phyloP scores from a whole-genome alignment of 1,284 basidiomycete species.

The Ustilago bromivora region DNA sequence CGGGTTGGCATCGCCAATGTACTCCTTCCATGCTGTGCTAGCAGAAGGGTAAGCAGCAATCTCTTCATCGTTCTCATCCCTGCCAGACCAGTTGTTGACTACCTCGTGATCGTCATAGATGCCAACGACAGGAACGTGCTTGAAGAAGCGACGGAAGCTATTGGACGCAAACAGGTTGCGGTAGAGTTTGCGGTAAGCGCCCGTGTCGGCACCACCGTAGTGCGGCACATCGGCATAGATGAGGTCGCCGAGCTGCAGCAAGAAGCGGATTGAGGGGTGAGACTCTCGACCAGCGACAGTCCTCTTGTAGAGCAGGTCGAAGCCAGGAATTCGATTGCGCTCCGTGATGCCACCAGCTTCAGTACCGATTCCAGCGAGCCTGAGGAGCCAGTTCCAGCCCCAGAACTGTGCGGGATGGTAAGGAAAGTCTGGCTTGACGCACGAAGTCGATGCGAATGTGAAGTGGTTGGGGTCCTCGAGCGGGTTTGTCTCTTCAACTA shows the following conservation, averaged over 20 bases:
- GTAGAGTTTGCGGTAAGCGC: conserved; percentile 65
- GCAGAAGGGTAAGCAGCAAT: conserved; percentile 75
- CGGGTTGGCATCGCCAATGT: conserved; percentile 79
- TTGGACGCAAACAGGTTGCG: conserved; percentile 66
- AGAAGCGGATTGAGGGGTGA: conserved; percentile 69
- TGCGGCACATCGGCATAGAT: conserved; percentile 82
- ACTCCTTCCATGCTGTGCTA: conserved; percentile 77
- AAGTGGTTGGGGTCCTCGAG: conserved; percentile 68
- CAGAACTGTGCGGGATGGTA: conserved; percentile 68
- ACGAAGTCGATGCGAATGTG: conserved; percentile 64
- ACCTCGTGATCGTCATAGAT: conserved; percentile 69
- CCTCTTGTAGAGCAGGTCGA: conserved; percentile 75
- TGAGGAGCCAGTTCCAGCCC: conserved; percentile 65
- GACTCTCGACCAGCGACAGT: conserved; percentile 39
- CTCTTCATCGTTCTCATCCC: conserved; percentile 73
- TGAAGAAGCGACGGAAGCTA: conserved; percentile 65
- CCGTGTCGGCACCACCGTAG: conserved; percentile 55
- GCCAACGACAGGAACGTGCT: conserved; percentile 64
- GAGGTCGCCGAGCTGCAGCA: conserved; percentile 73
- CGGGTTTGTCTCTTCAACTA: conserved; percentile 44
- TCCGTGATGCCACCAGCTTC: conserved; percentile 58
- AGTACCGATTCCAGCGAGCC: conserved; percentile 52
- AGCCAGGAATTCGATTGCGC: conserved; percentile 75
- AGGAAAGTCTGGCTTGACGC: conserved; percentile 69
- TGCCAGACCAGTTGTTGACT: conserved; percentile 71